phyloP scores from a whole-genome alignment of 257 asterid genomes.

The Przewalskia tangutica region DNA sequence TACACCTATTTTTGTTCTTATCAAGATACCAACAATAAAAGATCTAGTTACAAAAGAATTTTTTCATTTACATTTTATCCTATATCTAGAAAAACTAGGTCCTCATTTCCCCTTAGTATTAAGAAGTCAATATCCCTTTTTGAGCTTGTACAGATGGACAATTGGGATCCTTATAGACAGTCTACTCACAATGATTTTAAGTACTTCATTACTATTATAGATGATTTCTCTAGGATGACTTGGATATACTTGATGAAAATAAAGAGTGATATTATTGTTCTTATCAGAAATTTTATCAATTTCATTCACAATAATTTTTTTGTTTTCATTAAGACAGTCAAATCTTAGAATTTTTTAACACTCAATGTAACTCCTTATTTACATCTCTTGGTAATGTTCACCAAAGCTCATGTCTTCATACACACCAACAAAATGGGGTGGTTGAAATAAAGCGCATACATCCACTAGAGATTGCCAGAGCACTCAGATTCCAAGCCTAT shows the following conservation, averaged over 20 bases:
- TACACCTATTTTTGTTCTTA: no score
- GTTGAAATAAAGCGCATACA: background rate
- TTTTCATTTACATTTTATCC: no score
- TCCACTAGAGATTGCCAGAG: background rate
- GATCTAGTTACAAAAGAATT: no score
- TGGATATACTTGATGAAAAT: background rate
- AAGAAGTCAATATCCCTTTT: background rate
- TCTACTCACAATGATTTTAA: no score
- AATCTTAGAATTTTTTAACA: background rate
- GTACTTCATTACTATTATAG: background rate
- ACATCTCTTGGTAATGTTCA: background rate
- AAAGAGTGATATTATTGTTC: no score
- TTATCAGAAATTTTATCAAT: no score
- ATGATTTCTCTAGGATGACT: background rate
- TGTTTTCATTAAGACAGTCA: background rate
- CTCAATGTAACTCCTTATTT: background rate
- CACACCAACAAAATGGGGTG: background rate
- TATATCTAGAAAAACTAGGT: background rate
- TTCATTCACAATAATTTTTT: no score
- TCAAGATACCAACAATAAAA: no score
- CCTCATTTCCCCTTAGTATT: background rate
- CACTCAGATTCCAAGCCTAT: background rate
- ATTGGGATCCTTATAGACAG: background rate
- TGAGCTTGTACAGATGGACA: background rate
- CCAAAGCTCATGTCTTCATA: background rate